Base-by-base conservation (phyloP, 805 yeast species). In the Wickerhamiella hasegawae region DNA sequence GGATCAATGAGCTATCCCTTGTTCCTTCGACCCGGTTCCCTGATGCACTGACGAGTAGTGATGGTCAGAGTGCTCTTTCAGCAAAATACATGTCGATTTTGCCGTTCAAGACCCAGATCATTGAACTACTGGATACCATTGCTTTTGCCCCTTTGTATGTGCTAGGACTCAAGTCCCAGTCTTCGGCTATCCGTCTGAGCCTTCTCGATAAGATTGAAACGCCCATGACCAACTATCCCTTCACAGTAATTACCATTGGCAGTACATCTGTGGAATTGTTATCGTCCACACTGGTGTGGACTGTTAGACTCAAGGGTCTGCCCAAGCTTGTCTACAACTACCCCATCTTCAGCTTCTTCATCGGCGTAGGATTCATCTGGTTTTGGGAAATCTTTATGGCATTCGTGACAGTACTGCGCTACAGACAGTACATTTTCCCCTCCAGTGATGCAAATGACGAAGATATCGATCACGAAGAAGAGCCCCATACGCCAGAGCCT, bases 121-220 rank as follows among this genome's bases (percentile, higher is more conserved):
- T 54, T 15, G 55, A 55, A 25, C 12, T 36, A 3, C 12, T 55
- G 14, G 52, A 50, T 18, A 40, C 55, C 2, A 9, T 54, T 6
- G 20, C 48, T 12, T 45, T 45, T 19, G 30, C 52, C 4, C 60
- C 60, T 8, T 37, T 50, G 6, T 53, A 54, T 24, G 23, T 53
- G 5, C 28, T 42, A 3, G 59, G 58, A 3, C 34, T 45, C 32
- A 28, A 21, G 34, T 14, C 25, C 4, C 59, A 58, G 36, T 35
- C 44, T 17, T 44, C 51, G 18, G 20, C 16, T 2, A 26, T 58
- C n/a, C 22, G 20, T 3, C 33, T 55, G 17, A 42, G 37, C 11
- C 41, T 58, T 37, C 39, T 44, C 33, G 41, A 42, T 14, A n/a
- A 28, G 5, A 30, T 44, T 8, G 15, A 16, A 4, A 14, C 21